phyloP scores from a whole-genome alignment of 306 rosid genomes.

The Begonia masoniana region DNA sequence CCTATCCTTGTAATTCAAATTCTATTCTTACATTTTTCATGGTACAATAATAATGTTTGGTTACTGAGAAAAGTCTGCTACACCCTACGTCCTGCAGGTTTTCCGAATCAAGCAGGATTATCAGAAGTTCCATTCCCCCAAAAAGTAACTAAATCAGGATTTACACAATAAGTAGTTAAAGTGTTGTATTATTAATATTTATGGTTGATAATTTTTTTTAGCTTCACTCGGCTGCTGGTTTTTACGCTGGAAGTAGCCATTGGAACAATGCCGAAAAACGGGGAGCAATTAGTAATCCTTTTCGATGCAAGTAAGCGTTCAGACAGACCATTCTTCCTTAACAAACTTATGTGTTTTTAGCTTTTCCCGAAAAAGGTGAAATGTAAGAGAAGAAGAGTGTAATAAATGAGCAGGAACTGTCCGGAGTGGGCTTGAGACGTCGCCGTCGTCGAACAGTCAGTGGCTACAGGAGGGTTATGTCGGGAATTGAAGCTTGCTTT shows the following conservation, averaged over 20 bases:
- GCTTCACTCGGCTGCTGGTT: slow-evolving; percentile 79
- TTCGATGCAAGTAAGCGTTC: slow-evolving; percentile 80
- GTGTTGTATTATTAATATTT: no score
- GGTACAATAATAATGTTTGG: no score
- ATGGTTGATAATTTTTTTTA: slow-evolving; percentile 2
- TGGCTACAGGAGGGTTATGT: slow-evolving; percentile 37
- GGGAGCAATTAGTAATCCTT: slow-evolving; percentile 66
- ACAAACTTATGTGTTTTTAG: no score
- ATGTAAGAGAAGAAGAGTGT: no score
- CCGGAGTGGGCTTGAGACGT: slow-evolving; percentile 70
- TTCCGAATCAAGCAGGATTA: slow-evolving; percentile 90
- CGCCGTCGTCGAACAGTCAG: slow-evolving; percentile 14
- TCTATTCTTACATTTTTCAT: not conserved
- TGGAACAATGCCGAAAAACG: slow-evolving; percentile 74
- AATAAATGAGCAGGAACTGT: slow-evolving; percentile 25
- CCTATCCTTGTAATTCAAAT: slow-evolving; percentile 67
- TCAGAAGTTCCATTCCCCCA: slow-evolving; percentile 82
- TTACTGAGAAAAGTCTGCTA: no score
- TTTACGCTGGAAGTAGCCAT: slow-evolving; percentile 92
- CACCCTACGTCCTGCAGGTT: slow-evolving; percentile 25
- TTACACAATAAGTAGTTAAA: no score
- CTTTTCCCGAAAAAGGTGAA: no score
- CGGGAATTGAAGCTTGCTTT: slow-evolving; percentile 48
- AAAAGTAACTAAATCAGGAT: slow-evolving; percentile 45
- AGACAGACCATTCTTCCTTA: no score